Evolutionary conservation across 306 rosid genomes (phyloP), one percentile per base, ranked within the genome.

Genomic region (Prunus mira): DNA sequence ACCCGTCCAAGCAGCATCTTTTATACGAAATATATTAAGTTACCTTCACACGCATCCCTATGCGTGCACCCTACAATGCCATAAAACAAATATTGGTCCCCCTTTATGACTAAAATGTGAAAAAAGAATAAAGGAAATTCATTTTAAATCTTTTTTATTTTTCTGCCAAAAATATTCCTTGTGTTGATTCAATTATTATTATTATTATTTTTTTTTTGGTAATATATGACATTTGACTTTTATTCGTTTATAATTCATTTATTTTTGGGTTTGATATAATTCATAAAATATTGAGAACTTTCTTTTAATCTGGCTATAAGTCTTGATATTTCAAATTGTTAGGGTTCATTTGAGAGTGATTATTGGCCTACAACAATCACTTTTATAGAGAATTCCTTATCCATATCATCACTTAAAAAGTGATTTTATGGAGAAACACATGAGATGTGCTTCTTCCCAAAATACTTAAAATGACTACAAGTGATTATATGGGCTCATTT

Each of bases 1-100:
- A 15, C 38, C 41, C 41, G 7, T 69, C 14, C 67, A 15, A 63
- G 56, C 18, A 30, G 58, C 77, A 73, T 60, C 57, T n/a, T 55
- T 19, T 38, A 56, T 65, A 47, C 55, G 34, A 73, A 78, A 78
- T 64, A 75, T 75, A 27, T 75, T 60, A 38, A 63, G 18, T 47
- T 75, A 65, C 22, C 58, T 24, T 12, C 1, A 70, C 78, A 76
- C 78, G 84, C 84, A 71, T 81, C 74, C 51, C 77, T 7, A 71
- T 71, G 78, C 85, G 75, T 81, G 74, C 45, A 56, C 71, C 85
- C 75, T 58, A 71, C 77, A 17, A 47, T 65, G 28, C 74, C 63
- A 56, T 76, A n/a, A 43, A 56, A n/a, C 60, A 28, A 47, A 64
- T 32, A 75, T 65, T 63, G 78, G 78, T 49, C 71, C 63, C 78